Conservation (phyloP, 1,139 yeast species). For the Pichia sp. region DNA sequence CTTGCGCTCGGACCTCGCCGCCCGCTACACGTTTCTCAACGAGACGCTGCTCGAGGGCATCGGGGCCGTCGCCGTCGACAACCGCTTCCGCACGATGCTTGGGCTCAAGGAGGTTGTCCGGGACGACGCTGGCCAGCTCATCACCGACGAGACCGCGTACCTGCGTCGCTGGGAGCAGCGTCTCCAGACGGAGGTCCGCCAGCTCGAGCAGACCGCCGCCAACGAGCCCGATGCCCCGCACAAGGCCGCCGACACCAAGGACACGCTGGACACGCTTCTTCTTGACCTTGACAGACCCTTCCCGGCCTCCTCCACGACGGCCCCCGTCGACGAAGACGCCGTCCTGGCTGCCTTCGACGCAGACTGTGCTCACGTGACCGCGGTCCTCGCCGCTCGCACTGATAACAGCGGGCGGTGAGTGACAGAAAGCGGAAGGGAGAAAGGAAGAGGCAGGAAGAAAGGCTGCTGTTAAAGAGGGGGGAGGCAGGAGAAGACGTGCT, state of each 20-base stretch:
- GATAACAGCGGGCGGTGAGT: neutral
- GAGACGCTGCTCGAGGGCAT: constrained; percentile 29
- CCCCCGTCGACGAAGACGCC: neutral
- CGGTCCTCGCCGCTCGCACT: neutral
- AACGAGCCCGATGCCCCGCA: neutral
- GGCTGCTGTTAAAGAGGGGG: neutral
- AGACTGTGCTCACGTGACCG: neutral
- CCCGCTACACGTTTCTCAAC: constrained; percentile 31
- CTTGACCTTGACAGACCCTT: neutral
- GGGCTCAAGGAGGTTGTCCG: constrained; percentile 21
- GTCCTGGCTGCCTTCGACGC: neutral
- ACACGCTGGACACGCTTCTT: neutral
- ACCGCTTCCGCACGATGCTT: constrained; percentile 18
- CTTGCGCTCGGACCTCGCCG: constrained; percentile 31
- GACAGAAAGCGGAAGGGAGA: neutral
- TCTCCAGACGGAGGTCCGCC: constrained; percentile 10
- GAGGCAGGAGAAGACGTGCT: neutral
- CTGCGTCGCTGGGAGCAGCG: constrained; percentile 20
- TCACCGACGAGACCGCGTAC: constrained; percentile 18
- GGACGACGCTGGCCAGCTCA: constrained; percentile 12
- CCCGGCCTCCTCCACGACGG: neutral
- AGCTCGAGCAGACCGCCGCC: neutral
- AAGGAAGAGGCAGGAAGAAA: neutral
- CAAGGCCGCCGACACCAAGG: neutral
- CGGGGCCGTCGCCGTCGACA: constrained; percentile 14